These are phyloP conservation scores for Metarhizium brunneum DNA, from an alignment of 2,329 filamentous ascomycete genomes.

Conservation along the genomic window DNA sequence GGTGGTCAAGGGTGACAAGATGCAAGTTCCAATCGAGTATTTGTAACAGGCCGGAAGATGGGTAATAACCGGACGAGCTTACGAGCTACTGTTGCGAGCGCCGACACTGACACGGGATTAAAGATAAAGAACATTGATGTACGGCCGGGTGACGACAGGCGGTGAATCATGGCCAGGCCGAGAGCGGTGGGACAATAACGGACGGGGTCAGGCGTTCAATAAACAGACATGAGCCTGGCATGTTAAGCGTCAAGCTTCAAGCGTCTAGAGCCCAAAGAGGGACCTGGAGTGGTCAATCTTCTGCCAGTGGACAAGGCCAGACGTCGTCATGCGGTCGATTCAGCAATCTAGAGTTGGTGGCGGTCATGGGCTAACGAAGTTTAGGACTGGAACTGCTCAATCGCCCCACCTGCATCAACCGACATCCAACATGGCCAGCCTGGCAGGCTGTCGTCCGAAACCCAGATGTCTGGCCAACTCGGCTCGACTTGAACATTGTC, in stretches of 20 bases:
- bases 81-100: background rate
- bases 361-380: background rate
- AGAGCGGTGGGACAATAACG: background rate
- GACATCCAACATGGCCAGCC: too few species aligned
- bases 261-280: background rate
- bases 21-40: background rate
- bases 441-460: too few species aligned
- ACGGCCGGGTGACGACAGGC: background rate
- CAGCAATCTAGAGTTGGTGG: background rate
- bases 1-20: background rate
- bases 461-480: too few species aligned
- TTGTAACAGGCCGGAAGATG: background rate
- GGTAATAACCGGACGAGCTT: background rate
- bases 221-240: too few species aligned
- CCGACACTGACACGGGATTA: background rate
- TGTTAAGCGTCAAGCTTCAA: too few species aligned
- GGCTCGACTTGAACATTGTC: too few species aligned
- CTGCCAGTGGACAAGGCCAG: too few species aligned
- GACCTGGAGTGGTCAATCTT: background rate
- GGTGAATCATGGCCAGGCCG: constrained; percentile 2
- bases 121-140: background rate
- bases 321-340: background rate
- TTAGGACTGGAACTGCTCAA: background rate
- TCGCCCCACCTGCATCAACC: background rate
- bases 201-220: background rate